These are phyloP conservation scores for Lepidium sativum DNA, from an alignment of 345 rosid species.

Conservation along the genomic window DNA sequence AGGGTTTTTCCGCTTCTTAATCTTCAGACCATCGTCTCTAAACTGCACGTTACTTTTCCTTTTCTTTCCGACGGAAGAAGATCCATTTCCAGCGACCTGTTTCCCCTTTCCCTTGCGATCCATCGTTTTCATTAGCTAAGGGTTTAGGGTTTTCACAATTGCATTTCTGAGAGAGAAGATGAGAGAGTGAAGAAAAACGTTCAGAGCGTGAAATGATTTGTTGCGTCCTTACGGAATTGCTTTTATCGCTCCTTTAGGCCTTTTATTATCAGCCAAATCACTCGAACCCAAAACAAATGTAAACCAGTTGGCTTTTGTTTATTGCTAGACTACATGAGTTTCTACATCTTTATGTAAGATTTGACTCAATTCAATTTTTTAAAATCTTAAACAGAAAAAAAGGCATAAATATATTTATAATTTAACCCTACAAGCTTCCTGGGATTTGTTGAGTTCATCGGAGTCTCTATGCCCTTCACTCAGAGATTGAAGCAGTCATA, in stretches of 20 bases:
- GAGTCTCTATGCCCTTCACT: too few relatives aligned
- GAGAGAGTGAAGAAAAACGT: constrained; percentile 5
- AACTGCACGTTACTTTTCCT: constrained; percentile 10
- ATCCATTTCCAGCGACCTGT: constrained; percentile 23
- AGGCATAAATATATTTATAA: background rate
- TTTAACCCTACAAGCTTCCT: too few relatives aligned
- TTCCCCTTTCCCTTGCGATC: constrained; percentile 33
- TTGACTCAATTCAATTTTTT: too few relatives aligned
- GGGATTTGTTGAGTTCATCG: too few relatives aligned
- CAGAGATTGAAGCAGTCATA: too few relatives aligned
- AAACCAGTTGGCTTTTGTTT: too few relatives aligned
- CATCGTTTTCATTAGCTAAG: constrained; percentile 7
- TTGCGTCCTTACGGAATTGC: background rate
- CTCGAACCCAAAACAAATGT: too few relatives aligned
- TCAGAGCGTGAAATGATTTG: background rate
- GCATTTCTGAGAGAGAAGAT: background rate
- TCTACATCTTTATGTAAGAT: too few relatives aligned
- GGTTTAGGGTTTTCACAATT: constrained; percentile 17
- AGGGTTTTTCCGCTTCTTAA: constrained; percentile 37
- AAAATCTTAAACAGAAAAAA: background rate
- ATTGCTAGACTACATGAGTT: too few relatives aligned
- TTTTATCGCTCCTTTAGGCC: background rate
- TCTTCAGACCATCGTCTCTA: constrained; percentile 30
- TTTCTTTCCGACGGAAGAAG: constrained; percentile 28
- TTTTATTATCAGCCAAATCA: background rate